Evolutionary conservation across 2,329 filamentous ascomycete genomes (phyloP), one percentile per base, ranked within the genome.

Genomic region (Xylaria sp.): DNA sequence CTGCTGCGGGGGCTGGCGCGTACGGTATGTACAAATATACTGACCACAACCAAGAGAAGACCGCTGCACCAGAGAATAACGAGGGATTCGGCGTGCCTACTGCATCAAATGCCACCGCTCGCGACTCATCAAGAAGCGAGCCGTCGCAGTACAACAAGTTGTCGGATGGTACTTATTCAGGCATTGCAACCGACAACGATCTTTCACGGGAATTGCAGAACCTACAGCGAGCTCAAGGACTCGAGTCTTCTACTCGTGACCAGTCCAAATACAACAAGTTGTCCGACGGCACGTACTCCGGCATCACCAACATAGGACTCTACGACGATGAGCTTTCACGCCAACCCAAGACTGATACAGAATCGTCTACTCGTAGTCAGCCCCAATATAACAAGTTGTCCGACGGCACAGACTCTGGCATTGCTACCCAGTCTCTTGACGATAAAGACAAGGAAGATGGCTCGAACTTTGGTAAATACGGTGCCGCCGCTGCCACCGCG

Each of bases 11-110:
- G 23, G 64, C 57, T 4, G 64, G 61, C 1, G 51, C 55, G 2
- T 61, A 67, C 14, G 60, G 60, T 6, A 45, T n/a, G 42, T 45
- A 61, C 42, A 56, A 58, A 17, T 51, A 66, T 9, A 52, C 60
- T 14, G 43, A 49, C 19, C 60, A 43, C n/a, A 40, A 60, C 14
- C 28, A 31, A 5, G 43, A 46, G 23, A 7, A 33, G 14, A 17
- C n/a, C 15, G 25, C 25, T 14, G 15, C 11, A 15, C 21, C 42
- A 12, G 42, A 15, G 23, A 15, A 11, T n/a, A 19, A 49, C 3
- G 28, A 49, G n/a, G 14, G 5, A 12, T 14, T 28, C 7, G 45
- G 12, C 15, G 8, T 9, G 7, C n/a, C 23, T 8, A 4, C 21
- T 28, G 14, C 43, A 4, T 28, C 43, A n/a, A 11, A 15, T 8